Conservation (phyloP, 129 eudicot genomes). For the Chrysanthemum lavandulifolium region DNA sequence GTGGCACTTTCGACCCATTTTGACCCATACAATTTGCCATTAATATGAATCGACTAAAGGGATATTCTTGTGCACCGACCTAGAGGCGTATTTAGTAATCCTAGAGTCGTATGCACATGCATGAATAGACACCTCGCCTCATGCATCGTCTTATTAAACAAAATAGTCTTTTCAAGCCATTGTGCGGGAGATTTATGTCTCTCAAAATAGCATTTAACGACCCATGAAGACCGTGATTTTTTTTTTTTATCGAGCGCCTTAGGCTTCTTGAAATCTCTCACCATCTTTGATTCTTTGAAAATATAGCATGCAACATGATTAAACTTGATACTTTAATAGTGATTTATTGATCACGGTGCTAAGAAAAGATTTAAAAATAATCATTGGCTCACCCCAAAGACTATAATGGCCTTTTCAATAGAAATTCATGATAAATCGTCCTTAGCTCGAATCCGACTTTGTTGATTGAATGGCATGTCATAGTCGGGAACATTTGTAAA, state of each 20-base stretch:
- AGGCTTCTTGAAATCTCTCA: constrained; percentile 25
- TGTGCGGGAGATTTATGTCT: too few species aligned
- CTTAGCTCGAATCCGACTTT: constrained; percentile 28
- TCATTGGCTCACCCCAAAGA: constrained; percentile 31
- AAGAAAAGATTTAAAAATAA: background rate
- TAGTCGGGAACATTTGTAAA: constrained; percentile 29
- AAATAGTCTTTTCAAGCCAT: too few species aligned
- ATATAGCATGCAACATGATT: constrained; percentile 13
- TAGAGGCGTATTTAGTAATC: too few species aligned
- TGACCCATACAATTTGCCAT: too few species aligned
- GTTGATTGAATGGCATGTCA: constrained; percentile 20
- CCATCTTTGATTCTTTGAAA: constrained; percentile 78
- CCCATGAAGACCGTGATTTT: too few species aligned
- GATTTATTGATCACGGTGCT: constrained; percentile 1
- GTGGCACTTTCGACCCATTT: too few species aligned
- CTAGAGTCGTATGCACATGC: too few species aligned
- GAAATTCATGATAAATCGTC: constrained; percentile 32
- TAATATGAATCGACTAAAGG: too few species aligned
- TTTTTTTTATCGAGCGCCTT: constrained; percentile 33
- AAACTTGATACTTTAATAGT: background rate
- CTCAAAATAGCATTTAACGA: too few species aligned
- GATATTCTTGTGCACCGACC: too few species aligned
- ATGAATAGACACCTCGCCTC: too few species aligned
- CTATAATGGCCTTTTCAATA: constrained; percentile 38
- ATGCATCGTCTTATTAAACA: too few species aligned